Base-by-base conservation (phyloP, 2,329 filamentous ascomycete species). In the Clathrospora elynae region DNA sequence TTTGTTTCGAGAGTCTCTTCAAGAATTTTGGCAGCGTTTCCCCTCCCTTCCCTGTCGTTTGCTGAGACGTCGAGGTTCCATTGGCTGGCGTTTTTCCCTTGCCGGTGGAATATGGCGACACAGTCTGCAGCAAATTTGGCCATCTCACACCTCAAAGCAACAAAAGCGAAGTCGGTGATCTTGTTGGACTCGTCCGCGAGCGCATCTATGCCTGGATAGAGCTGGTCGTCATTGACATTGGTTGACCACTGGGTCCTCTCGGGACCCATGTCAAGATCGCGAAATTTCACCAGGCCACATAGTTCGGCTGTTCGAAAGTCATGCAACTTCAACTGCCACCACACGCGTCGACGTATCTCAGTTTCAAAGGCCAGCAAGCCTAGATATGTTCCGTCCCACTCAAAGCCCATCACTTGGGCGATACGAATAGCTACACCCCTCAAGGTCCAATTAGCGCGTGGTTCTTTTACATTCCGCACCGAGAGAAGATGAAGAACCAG, bases 401-500 rank as follows among this genome's bases (percentile, higher is more conserved):
- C 80, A 2, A 84, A 68, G 2, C 81, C 81, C 56, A 84, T 74
- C 2, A 76, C 75, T 49, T 81, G 78, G 3, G 75, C 80, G 34
- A 84, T 76, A 7, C 81, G 76, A 12, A 81, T 72, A 5, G 78
- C 75, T 2, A 85, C 73, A 0, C 82, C 83, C 0, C 80, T 82
- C 55, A 86, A 70, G 24, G 81, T 80, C 80, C 82, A 86, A 6
- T 80, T 75, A 67, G 71, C 48, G 70, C 70, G 57, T 61, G 70
- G 43, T 72, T 73, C 4, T 74, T 71, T 10, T 78, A 75, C 54
- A 70, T 69, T 68, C 74, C 73, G 33, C 79, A 78, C 16, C 84
- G 62, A 57, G 81, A 85, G 11, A 82, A 68, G 11, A 57, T 83
- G 84, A 6, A 84, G 68, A 4, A 80, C 71, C 13, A 82, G 75